Evolutionary conservation across 805 yeast species (phyloP), one percentile per base, ranked within the genome.

Genomic region (Spathaspora hagerdaliae): DNA sequence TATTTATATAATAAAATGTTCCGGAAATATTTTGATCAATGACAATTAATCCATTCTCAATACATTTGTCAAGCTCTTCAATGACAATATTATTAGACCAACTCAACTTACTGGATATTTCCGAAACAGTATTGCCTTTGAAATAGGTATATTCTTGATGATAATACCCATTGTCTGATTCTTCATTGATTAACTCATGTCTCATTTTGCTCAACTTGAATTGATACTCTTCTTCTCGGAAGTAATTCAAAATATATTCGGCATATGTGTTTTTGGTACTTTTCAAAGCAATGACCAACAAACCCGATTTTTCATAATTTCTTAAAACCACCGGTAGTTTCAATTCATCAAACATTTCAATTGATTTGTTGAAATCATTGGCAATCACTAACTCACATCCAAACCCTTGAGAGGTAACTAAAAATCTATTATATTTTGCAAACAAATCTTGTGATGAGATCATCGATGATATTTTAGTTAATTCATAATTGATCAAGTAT

Each of bases 1-100:
- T 61, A 51, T 87, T 87, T 38, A 69, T 59, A 55, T 77, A 86
- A 60, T 81, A 87, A 42, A 77, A 74, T 3, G 81, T 73, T 0
- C 94, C 95, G 41, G 81, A 74, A 1, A 83, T 68, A 51, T 82
- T 81, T 53, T 82, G 81, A 63, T 87, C 96, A 5, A 86, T 70
- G 14, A 85, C 79, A 2, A 87, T 56, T 2, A 65, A 60, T 4
- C 88, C 90, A 2, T 63, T 58, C 2, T 68, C 72, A n/a, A 86
- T 74, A 14, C 85, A 81, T 45, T 72, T 65, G 45, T 78, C 77
- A 9, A 87, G 61, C 47, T 86, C 85, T 56, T 86, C 92, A 9
- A 65, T 67, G 7, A 89, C 74, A 11, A 87, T 79, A 26, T 78
- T 77, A 34, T 82, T 65, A 14, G 89, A 80, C 87, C 91, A 85